Conservation (phyloP, 2,329 filamentous ascomycete genomes). For the Aspergillus eucalypticola region DNA sequence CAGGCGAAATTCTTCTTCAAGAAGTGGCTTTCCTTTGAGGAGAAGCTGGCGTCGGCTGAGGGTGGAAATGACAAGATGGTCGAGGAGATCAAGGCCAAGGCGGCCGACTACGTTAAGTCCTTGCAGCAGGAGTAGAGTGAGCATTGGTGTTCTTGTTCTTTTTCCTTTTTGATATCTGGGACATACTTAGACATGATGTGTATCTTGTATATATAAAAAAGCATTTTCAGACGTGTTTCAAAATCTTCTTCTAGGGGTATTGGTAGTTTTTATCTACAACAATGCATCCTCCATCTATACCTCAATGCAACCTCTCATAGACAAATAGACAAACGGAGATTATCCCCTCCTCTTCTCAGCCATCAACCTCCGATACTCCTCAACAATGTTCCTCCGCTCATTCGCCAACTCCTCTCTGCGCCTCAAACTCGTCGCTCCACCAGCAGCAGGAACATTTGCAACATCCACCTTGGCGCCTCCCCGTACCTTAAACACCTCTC, state of each 20-base stretch:
- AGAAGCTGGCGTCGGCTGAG: conserved; percentile 50
- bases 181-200: not conserved
- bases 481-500: conserved; percentile 65
- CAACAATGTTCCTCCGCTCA: conserved; percentile 69
- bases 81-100: conserved; percentile 69
- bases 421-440: conserved; percentile 63
- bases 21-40: conserved; percentile 88
- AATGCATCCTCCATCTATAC: not conserved
- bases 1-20: conserved; percentile 87
- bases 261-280: not conserved
- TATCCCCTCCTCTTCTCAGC: conserved; percentile 46
- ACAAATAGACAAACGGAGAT: too few species aligned
- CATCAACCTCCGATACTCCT: conserved; percentile 72
- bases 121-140: conserved; percentile 33
- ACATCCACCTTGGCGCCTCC: conserved; percentile 66
- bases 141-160: not conserved
- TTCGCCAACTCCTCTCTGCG: conserved; percentile 71
- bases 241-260: not conserved
- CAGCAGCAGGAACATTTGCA: conserved; percentile 66
- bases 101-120: conserved; percentile 66
- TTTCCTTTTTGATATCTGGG: not conserved
- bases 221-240: conserved; percentile 2
- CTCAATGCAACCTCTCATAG: too few species aligned
- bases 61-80: conserved; percentile 68
- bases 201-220: conserved; percentile 19